Percentiles rank a stretch among this genome's conserved stretches.
These are phyloP conservation scores for Dothistroma pini DNA, from an alignment of 2,329 filamentous ascomycete species.

Conservation along the genomic window DNA sequence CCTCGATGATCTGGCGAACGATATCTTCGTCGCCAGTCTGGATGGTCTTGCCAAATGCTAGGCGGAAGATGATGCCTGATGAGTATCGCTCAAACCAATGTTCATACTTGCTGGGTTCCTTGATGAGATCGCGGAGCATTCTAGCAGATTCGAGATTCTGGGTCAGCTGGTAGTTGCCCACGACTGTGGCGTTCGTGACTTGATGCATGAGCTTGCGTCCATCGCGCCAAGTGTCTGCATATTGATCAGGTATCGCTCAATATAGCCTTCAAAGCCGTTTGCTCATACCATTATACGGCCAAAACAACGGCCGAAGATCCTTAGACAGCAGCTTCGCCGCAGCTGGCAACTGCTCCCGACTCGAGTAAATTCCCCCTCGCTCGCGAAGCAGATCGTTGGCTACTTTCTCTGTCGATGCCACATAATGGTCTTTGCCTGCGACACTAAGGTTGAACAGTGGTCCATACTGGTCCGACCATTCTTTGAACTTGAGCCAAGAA, in stretches of 20 bases:
- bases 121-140: constrained; percentile 35
- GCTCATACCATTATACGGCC: constrained; percentile 5
- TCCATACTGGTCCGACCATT: constrained; percentile 38
- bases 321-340: constrained; percentile 35
- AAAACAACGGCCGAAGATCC: constrained; percentile 9
- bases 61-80: constrained; percentile 40
- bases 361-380: constrained; percentile 40
- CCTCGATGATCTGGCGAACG: constrained; percentile 33
- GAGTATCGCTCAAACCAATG: constrained; percentile 41
- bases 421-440: constrained; percentile 38
- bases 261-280: neutral
- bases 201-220: constrained; percentile 36
- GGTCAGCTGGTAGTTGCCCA: constrained; percentile 31
- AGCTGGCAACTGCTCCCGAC: constrained; percentile 37
- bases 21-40: constrained; percentile 34
- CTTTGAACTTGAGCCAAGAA: constrained; percentile 43
- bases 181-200: constrained; percentile 33
- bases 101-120: constrained; percentile 36
- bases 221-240: constrained; percentile 29
- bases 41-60: constrained; percentile 39
- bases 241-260: neutral
- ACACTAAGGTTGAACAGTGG: constrained; percentile 46
- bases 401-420: constrained; percentile 41
- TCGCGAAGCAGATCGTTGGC: constrained; percentile 44
- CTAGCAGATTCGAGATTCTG: constrained; percentile 34